Percentiles rank a stretch among this genome's conserved stretches.
These are phyloP conservation scores for Furcasterigmium furcatum DNA, from an alignment of 2,329 filamentous ascomycete genomes.

Conservation along the genomic window DNA sequence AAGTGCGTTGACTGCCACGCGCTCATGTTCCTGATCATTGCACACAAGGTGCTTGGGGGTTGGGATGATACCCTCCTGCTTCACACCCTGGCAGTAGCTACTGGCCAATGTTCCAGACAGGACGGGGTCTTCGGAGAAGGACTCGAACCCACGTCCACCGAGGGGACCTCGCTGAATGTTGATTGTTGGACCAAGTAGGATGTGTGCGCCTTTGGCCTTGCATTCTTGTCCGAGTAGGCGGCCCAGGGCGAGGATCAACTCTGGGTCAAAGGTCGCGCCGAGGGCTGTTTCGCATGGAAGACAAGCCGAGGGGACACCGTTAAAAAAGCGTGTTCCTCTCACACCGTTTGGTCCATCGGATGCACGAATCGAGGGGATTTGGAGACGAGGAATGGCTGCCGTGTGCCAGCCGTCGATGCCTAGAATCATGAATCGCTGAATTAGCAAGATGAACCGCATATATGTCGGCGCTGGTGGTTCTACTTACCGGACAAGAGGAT, in stretches of 20 bases:
- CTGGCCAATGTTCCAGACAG: slow-evolving; percentile 52
- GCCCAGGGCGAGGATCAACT: slow-evolving; percentile 48
- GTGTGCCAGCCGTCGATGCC: slow-evolving; percentile 71
- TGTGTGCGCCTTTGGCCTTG: slow-evolving; percentile 54
- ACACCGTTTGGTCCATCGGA: slow-evolving; percentile 70
- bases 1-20: slow-evolving; percentile 52
- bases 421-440: too few species aligned
- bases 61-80: slow-evolving; percentile 52
- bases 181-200: slow-evolving; percentile 56
- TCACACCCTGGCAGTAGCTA: slow-evolving; percentile 51
- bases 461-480: too few species aligned
- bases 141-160: slow-evolving; percentile 58
- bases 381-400: slow-evolving; percentile 54
- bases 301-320: slow-evolving; percentile 55
- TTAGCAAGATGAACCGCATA: too few species aligned
- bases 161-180: slow-evolving; percentile 61
- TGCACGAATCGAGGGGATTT: slow-evolving; percentile 61
- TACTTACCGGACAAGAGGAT: too few species aligned
- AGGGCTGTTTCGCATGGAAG: slow-evolving; percentile 57
- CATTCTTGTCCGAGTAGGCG: slow-evolving; percentile 50
- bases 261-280: slow-evolving; percentile 54
- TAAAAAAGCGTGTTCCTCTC: slow-evolving; percentile 66
- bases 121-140: slow-evolving; percentile 55
- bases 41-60: slow-evolving; percentile 60
- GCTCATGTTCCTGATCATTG: slow-evolving; percentile 56